Percentiles rank a stretch among this genome's conserved stretches.
Conservation (phyloP, 805 yeast genomes). For the Diddensiella transvaalensis region DNA sequence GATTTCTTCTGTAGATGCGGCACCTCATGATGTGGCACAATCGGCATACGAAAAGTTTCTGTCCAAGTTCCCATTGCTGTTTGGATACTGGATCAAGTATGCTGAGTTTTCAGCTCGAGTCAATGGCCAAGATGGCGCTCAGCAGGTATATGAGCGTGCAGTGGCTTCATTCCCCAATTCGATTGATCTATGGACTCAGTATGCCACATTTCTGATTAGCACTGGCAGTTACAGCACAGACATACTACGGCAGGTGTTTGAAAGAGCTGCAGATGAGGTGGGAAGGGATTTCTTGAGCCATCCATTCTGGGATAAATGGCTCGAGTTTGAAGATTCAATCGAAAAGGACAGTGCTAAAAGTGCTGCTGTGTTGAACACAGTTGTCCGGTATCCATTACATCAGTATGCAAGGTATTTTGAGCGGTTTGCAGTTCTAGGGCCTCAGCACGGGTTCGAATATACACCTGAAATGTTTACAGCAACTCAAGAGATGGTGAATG, state of each 20-base stretch:
- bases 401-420: constrained; percentile 79
- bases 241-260: constrained; percentile 34
- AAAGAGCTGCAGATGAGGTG: constrained; percentile 45
- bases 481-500: constrained; percentile 52
- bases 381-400: constrained; percentile 62
- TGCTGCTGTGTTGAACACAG: constrained; percentile 35
- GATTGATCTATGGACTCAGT: constrained; percentile 32
- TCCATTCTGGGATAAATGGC: constrained; percentile 74
- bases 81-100: constrained; percentile 41
- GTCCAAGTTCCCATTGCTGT: constrained; percentile 36
- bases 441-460: constrained; percentile 7
- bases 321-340: constrained; percentile 52
- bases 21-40: neutral
- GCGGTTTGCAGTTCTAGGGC: constrained; percentile 26
- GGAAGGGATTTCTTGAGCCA: constrained; percentile 78
- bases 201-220: constrained; percentile 25
- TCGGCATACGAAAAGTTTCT: constrained; percentile 29
- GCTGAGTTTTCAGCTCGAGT: constrained; percentile 28
- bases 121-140: constrained; percentile 24
- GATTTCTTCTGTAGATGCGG: constrained; percentile 6
- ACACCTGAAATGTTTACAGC: constrained; percentile 32
- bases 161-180: constrained; percentile 35
- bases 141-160: constrained; percentile 33
- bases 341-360: constrained; percentile 40
- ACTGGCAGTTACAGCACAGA: constrained; percentile 1